Conservation (phyloP, 1,284 basidiomycete species). For the Ustilago nuda region DNA sequence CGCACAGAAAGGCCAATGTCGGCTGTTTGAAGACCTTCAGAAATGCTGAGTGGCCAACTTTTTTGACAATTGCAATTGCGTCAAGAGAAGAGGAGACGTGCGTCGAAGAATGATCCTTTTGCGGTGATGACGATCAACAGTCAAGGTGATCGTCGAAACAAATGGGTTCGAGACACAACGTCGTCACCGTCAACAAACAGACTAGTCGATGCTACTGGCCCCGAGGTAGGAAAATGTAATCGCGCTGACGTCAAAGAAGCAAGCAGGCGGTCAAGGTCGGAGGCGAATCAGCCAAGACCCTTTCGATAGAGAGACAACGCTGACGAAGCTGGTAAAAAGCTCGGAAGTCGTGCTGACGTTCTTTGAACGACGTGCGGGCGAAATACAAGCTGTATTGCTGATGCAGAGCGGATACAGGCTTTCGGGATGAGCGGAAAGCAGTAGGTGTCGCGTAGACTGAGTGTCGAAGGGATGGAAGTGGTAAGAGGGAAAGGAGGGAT, state of each 20-base stretch:
- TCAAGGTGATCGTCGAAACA: slow-evolving; percentile 40
- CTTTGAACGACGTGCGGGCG: slow-evolving; percentile 18
- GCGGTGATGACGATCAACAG: slow-evolving; percentile 33
- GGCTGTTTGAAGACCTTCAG: slow-evolving; percentile 29
- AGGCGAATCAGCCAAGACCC: slow-evolving; percentile 46
- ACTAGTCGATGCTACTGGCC: slow-evolving; percentile 42
- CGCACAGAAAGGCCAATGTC: slow-evolving; percentile 20
- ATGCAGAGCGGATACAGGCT: slow-evolving; percentile 21
- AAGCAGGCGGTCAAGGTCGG: slow-evolving; percentile 23
- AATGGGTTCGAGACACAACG: slow-evolving; percentile 33
- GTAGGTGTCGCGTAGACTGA: slow-evolving; percentile 47
- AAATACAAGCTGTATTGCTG: slow-evolving; percentile 28
- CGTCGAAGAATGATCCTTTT: slow-evolving; percentile 13
- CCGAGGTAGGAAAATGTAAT: neutral
- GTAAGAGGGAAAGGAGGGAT: slow-evolving; percentile 46
- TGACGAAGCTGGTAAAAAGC: slow-evolving; percentile 7
- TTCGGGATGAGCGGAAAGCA: slow-evolving; percentile 19
- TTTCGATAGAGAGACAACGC: slow-evolving; percentile 34
- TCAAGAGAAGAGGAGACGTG: slow-evolving; percentile 3
- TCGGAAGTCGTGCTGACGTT: slow-evolving; percentile 25
- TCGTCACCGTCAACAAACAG: slow-evolving; percentile 47
- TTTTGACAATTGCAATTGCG: slow-evolving; percentile 27
- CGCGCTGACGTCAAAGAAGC: slow-evolving; percentile 23
- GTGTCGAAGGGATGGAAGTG: slow-evolving; percentile 53
- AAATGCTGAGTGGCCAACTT: slow-evolving; percentile 14